Conservation (phyloP, 208 protist genomes). For the Acanthamoeba pearcei region DNA sequence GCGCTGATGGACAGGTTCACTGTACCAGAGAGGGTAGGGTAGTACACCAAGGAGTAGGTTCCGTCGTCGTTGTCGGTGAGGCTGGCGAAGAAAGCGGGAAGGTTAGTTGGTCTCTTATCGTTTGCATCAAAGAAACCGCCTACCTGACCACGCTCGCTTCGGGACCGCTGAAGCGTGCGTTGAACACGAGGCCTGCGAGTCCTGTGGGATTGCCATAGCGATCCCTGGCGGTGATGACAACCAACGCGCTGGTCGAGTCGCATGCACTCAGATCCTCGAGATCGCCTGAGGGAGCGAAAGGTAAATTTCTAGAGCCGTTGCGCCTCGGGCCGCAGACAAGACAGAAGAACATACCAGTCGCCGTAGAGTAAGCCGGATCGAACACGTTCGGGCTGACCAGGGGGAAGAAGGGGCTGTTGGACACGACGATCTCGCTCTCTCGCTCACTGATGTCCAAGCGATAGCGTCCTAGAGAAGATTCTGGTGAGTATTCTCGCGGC, state of each 20-base stretch:
- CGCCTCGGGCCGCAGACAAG: neutral
- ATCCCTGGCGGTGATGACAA: constrained; percentile 44
- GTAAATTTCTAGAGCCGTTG: neutral
- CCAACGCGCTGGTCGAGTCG: neutral
- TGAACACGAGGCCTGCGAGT: neutral
- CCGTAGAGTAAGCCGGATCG: neutral
- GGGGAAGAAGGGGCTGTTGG: constrained; percentile 72
- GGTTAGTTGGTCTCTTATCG: neutral
- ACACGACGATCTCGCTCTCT: neutral
- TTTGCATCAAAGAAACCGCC: too few relatives aligned
- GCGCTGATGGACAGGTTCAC: constrained; percentile 53
- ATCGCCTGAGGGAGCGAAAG: constrained; percentile 19
- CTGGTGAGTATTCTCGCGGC: neutral
- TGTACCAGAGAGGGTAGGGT: neutral
- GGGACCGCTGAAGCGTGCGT: constrained; percentile 8
- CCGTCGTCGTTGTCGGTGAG: constrained; percentile 62
- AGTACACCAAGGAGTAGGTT: constrained; percentile 58
- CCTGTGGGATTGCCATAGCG: constrained; percentile 17
- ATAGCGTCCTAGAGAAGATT: constrained; percentile 1
- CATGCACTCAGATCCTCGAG: constrained; percentile 26
- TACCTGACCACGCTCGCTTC: neutral
- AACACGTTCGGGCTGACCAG: constrained; percentile 14
- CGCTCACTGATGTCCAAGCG: constrained; percentile 50
- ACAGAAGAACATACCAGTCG: neutral
- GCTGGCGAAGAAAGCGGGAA: neutral